phyloP scores from a whole-genome alignment of 2,329 filamentous ascomycete genomes.

The Aspergillus arachidicola region DNA sequence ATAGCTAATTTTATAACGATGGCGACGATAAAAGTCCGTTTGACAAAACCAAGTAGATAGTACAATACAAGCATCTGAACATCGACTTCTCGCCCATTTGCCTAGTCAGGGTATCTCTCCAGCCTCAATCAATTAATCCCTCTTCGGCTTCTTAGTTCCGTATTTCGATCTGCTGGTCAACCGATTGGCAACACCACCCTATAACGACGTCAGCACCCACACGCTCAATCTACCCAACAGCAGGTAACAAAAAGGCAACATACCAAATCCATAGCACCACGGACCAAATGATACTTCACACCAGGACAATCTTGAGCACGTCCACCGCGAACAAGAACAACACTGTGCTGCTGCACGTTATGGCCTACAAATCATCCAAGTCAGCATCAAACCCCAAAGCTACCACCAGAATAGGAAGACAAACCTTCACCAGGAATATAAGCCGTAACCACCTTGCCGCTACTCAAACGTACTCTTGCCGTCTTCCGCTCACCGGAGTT shows the following conservation, averaged over 20 bases:
- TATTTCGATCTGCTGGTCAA: constrained; percentile 91
- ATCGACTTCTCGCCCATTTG: neutral
- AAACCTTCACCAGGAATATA: constrained; percentile 92
- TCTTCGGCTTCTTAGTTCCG: constrained; percentile 98
- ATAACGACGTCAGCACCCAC: constrained; percentile 28
- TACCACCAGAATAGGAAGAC: constrained; percentile 18
- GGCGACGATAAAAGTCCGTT: constrained; percentile 12
- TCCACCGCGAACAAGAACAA: constrained; percentile 92
- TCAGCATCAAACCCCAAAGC: neutral
- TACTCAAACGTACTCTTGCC: constrained; percentile 85
- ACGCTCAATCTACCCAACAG: neutral
- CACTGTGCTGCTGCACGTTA: constrained; percentile 98
- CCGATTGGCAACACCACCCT: constrained; percentile 89
- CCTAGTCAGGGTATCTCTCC: neutral
- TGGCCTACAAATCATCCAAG: constrained; percentile 60
- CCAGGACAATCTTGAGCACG: constrained; percentile 96
- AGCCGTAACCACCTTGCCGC: constrained; percentile 81
- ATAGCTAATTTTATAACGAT: constrained; percentile 18
- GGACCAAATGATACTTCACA: constrained; percentile 92
- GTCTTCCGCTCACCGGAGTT: constrained; percentile 98
- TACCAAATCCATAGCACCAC: constrained; percentile 92
- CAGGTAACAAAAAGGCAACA: constrained; percentile 40
- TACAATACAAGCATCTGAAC: constrained; percentile 10
- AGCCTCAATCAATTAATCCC: constrained; percentile 50
- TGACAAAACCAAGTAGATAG: constrained; percentile 8